These are phyloP conservation scores for Scenedesmus sp. DNA, from an alignment of 163 green algal genomes.

Conservation along the genomic window DNA sequence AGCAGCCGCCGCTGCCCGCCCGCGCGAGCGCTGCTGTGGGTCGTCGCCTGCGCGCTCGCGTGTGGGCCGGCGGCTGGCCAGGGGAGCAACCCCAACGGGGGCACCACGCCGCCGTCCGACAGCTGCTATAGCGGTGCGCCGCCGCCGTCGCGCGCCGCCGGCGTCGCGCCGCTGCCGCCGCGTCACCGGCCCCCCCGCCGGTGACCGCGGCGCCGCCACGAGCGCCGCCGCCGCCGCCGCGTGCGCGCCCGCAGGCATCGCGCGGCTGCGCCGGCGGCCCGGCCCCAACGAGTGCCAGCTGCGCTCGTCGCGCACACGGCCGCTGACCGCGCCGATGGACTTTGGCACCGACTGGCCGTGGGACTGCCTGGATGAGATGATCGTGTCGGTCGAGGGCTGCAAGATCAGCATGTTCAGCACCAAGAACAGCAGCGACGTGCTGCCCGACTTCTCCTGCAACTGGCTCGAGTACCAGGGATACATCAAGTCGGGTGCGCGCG, in stretches of 20 bases:
- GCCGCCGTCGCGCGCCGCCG: too few species aligned
- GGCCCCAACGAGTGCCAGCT: not conserved
- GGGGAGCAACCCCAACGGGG: too few species aligned
- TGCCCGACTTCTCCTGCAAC: slow-evolving; percentile 21
- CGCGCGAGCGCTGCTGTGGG: too few species aligned
- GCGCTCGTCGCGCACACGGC: not conserved
- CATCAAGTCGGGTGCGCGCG: too few species aligned
- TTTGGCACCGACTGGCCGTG: slow-evolving; percentile 6
- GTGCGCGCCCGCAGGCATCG: slow-evolving; percentile 9
- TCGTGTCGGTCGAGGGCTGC: slow-evolving; percentile 15
- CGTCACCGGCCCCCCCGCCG: too few species aligned
- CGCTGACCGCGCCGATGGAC: slow-evolving; percentile 11
- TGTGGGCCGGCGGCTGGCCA: too few species aligned
- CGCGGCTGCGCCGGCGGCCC: not conserved
- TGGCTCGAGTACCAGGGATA: slow-evolving; percentile 22
- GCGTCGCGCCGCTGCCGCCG: too few species aligned
- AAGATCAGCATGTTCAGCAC: not conserved
- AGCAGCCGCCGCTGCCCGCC: too few species aligned
- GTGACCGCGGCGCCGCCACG: too few species aligned
- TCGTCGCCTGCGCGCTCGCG: too few species aligned
- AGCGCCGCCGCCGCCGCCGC: too few species aligned
- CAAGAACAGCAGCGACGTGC: not conserved
- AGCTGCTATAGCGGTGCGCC: slow-evolving; percentile 9
- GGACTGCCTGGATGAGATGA: slow-evolving; percentile 21
- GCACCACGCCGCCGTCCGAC: too few species aligned